A percentile compares a stretch with the other conserved stretches of the same genome.
Conservation (phyloP, 768 basidiomycete genomes). For the Lanmaoa rubissima region DNA sequence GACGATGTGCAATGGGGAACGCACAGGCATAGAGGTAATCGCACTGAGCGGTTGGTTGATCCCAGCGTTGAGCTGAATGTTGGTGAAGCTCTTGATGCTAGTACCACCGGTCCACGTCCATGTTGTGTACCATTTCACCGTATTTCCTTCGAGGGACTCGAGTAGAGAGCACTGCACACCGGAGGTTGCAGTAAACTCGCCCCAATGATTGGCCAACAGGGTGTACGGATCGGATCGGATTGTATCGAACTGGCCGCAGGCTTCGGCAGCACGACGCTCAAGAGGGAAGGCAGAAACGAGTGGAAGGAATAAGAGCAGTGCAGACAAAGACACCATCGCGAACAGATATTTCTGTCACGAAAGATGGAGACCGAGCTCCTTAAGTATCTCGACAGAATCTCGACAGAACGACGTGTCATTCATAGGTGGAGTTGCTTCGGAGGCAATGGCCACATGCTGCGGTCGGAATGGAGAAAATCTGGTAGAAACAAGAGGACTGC, state of each 20-base stretch:
- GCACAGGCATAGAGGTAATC: slow-evolving; percentile 55
- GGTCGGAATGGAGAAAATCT: not conserved
- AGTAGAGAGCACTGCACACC: slow-evolving; percentile 54
- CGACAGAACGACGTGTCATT: not conserved
- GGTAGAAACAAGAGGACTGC: not conserved
- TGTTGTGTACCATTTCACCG: slow-evolving; percentile 48
- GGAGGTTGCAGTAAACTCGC: slow-evolving; percentile 36
- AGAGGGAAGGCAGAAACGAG: slow-evolving; percentile 16
- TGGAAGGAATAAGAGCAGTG: slow-evolving; percentile 21
- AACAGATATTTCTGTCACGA: not conserved
- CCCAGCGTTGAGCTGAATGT: slow-evolving; percentile 49
- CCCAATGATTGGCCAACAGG: slow-evolving; percentile 51
- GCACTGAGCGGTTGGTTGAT: slow-evolving; percentile 53
- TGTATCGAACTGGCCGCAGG: slow-evolving; percentile 52
- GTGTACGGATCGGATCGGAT: slow-evolving; percentile 46
- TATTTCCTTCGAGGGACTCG: slow-evolving; percentile 40
- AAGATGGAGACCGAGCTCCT: not conserved
- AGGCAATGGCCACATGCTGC: not conserved
- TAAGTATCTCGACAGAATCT: slow-evolving; percentile 9
- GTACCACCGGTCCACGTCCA: slow-evolving; percentile 55
- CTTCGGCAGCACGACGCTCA: not conserved
- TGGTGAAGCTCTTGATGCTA: slow-evolving; percentile 61
- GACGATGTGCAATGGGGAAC: slow-evolving; percentile 9
- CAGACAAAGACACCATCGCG: slow-evolving; percentile 12
- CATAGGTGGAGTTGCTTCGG: not conserved